Evolutionary conservation across 257 asterid species (phyloP).

Genomic region (Fraxinus excelsior): DNA sequence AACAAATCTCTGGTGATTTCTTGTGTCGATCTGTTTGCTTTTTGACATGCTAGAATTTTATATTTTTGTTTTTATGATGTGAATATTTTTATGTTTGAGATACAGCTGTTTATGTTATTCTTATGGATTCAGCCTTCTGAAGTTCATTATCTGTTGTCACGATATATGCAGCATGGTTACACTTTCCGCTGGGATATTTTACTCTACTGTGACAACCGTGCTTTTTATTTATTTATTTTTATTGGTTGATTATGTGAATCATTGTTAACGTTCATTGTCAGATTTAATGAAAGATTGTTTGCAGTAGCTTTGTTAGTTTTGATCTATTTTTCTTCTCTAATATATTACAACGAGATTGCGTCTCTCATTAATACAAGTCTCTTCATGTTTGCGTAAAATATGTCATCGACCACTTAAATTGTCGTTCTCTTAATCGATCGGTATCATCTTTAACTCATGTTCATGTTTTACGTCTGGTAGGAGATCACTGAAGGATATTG

Average conservation of each 20-base stretch:
- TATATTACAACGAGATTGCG: not conserved
- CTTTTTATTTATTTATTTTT: no score
- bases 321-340: no score
- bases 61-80: not conserved
- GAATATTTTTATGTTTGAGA: not conserved
- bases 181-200: not conserved
- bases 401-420: not conserved
- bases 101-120: not conserved
- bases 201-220: not conserved
- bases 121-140: not conserved
- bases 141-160: not conserved
- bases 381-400: not conserved
- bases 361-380: not conserved
- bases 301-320: not conserved
- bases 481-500: not conserved
- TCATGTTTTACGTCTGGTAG: not conserved
- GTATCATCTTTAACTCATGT: not conserved
- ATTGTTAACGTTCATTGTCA: not conserved
- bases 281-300: not conserved
- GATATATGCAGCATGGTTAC: not conserved
- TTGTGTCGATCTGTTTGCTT: not conserved
- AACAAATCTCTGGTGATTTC: not conserved
- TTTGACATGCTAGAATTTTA: not conserved
- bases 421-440: not conserved
- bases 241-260: not conserved